Evolutionary conservation across 805 yeast species (phyloP), one percentile per base, ranked within the genome.

Genomic region (Spathaspora boniae): DNA sequence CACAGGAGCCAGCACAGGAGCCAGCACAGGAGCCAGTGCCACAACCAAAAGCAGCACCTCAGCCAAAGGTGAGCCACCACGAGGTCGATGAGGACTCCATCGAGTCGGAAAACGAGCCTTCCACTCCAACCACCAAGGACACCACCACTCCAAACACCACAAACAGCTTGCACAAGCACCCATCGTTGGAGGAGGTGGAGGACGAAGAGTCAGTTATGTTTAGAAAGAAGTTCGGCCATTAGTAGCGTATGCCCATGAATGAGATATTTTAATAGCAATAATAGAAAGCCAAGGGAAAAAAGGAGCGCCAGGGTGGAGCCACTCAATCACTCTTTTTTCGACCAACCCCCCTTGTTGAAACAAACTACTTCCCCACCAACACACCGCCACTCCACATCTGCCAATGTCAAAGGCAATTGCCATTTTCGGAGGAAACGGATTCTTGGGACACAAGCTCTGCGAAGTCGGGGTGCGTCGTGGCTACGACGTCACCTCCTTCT

Each of bases 361-460:
- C 32, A 16, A n/a, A n/a, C 27, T 25, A 7, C 14, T 31, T 22
- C 26, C 28, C 20, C 33, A 3, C 9, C 18, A 14, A 11, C 14
- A 6, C 19, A 26, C 34, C 16, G 6, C n/a, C 33, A 21, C 31
- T 21, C 33, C 8, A 17, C 32, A 23, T n/a, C 40, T 22, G 36
- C 29, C 34, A 23, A 33, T 46, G 36, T 28, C 41, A 6, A 56
- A 45, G 51, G 58, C 63, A 38, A 62, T 58, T 44, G 76, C 86
- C 3, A 86, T 88, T 0, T 77, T 88, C 50, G 98, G 98, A 12
- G 96, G 97, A 1, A 78, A 76, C 45, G 97, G 97, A 6, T 86
- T 86, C 52, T 56, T 89, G 40, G 88, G 95, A 9, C 56, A 58
- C 35, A 64, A 63, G 41, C 78, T 89, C 6, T 85, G 94, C 51